phyloP scores from a whole-genome alignment of 2,329 filamentous ascomycete species.

The Diaporthe australafricana region DNA sequence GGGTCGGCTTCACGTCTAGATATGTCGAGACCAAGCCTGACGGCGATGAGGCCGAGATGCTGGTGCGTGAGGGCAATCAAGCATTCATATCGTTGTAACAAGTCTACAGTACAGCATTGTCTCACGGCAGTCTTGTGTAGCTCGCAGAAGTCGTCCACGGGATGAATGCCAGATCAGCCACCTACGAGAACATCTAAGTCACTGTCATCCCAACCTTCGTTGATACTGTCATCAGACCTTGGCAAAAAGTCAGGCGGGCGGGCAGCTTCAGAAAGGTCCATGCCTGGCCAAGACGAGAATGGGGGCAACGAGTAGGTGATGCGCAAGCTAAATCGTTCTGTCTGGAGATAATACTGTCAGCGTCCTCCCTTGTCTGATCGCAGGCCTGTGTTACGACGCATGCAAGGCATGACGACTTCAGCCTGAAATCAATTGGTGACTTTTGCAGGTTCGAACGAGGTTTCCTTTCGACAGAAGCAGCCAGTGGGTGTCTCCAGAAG shows the following conservation, averaged over 20 bases:
- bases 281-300: neutral
- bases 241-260: too few species aligned
- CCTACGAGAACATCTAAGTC: neutral
- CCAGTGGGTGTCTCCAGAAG: neutral
- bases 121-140: too few species aligned
- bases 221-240: neutral
- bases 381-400: neutral
- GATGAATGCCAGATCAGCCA: too few species aligned
- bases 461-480: neutral
- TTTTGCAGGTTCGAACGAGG: neutral
- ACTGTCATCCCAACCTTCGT: neutral
- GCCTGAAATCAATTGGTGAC: too few species aligned
- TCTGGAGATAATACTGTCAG: too few species aligned
- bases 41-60: conserved; percentile 24
- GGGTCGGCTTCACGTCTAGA: conserved; percentile 26
- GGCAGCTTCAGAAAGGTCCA: too few species aligned
- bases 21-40: conserved; percentile 9
- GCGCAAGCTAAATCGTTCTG: neutral
- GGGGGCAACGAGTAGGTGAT: neutral
- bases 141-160: neutral
- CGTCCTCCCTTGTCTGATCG: too few species aligned
- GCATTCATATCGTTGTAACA: neutral
- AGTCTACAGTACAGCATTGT: neutral
- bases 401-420: too few species aligned
- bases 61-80: conserved; percentile 24